Percentiles rank a stretch among this genome's conserved stretches.
phyloP scores from a whole-genome alignment of 2,329 filamentous ascomycete species.

The Calonectria montana region DNA sequence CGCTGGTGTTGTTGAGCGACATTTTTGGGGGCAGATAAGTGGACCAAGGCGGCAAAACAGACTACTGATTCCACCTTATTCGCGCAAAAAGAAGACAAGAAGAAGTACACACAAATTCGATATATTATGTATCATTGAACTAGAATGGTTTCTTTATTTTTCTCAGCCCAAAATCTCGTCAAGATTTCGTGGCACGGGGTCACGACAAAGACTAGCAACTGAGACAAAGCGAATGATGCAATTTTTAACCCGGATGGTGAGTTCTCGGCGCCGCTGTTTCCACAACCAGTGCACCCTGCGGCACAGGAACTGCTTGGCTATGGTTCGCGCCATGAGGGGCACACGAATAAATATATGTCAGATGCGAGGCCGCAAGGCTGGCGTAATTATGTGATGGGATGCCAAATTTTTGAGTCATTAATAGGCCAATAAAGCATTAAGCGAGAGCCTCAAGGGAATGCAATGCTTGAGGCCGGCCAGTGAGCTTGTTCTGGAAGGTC shows the following conservation, averaged over 20 bases:
- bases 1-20: background rate
- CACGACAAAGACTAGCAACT: too few relatives aligned
- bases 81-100: background rate
- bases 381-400: background rate
- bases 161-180: background rate
- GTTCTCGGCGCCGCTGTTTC: background rate
- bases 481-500: background rate
- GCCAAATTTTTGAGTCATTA: background rate
- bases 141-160: background rate
- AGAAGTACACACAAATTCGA: background rate
- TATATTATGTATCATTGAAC: too few relatives aligned
- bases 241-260: background rate
- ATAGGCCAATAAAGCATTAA: background rate
- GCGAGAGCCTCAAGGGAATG: background rate
- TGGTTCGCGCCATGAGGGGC: background rate
- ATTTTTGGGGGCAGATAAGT: background rate
- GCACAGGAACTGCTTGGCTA: background rate
- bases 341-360: background rate
- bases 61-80: background rate
- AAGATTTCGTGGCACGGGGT: background rate
- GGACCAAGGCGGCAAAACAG: background rate
- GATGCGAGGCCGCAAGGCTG: background rate
- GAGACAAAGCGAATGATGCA: background rate
- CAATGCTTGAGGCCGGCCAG: background rate
- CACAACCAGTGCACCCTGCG: background rate